Conservation (phyloP, 2,329 filamentous ascomycete genomes). For the Diplodia mutila region DNA sequence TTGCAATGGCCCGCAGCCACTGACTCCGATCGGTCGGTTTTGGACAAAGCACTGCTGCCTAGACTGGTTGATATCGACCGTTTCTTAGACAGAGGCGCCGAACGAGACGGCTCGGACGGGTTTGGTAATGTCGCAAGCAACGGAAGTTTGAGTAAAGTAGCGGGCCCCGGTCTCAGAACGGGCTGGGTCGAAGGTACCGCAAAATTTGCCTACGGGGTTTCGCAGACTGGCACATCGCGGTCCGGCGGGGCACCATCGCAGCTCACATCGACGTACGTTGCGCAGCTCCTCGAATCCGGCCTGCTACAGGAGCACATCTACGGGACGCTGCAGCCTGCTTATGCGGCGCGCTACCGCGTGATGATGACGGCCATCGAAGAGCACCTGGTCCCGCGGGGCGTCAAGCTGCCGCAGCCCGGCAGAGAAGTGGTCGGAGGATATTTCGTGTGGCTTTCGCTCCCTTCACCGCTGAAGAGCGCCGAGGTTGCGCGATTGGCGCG, state of each 20-base stretch:
- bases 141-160: conserved; percentile 87
- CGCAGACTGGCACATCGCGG: conserved; percentile 61
- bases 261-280: conserved; percentile 60
- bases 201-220: conserved; percentile 63
- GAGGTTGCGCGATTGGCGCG: conserved; percentile 62
- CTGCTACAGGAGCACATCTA: conserved; percentile 59
- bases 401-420: conserved; percentile 51
- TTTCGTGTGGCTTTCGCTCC: conserved; percentile 79
- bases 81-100: conserved; percentile 62
- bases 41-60: conserved; percentile 59
- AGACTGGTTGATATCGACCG: conserved; percentile 80
- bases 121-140: conserved; percentile 87
- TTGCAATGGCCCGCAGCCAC: conserved; percentile 71
- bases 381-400: conserved; percentile 66
- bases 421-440: conserved; percentile 72
- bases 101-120: conserved; percentile 52
- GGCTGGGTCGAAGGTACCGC: conserved; percentile 83
- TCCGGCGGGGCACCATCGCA: conserved; percentile 66
- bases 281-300: conserved; percentile 57
- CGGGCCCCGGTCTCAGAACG: conserved; percentile 77
- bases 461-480: conserved; percentile 55
- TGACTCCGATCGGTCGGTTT: conserved; percentile 32
- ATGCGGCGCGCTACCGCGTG: conserved; percentile 56
- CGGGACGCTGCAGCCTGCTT: conserved; percentile 59
- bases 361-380: conserved; percentile 64